Percentiles rank a stretch among this genome's conserved stretches.
Evolutionary conservation across 2,329 filamentous ascomycete species (phyloP).

Genomic region (Cladosporium phlei): DNA sequence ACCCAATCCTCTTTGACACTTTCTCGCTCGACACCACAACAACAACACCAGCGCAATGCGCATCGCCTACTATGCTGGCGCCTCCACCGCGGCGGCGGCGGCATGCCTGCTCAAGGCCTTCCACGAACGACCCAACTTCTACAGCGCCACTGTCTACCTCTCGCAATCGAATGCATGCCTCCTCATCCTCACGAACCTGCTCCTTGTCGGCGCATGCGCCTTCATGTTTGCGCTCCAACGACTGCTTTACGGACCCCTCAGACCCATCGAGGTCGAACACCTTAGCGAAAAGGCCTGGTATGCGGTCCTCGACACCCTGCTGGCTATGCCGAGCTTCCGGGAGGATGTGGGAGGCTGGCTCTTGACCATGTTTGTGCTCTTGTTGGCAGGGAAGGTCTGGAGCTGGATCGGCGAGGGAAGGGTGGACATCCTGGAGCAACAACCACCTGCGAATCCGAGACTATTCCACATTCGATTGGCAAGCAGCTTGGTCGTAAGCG

Average conservation of each 20-base stretch:
- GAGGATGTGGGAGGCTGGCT: slow-evolving; percentile 95
- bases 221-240: slow-evolving; percentile 84
- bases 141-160: slow-evolving; percentile 94
- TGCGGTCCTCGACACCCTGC: slow-evolving; percentile 89
- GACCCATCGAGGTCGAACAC: slow-evolving; percentile 92
- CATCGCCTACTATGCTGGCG: slow-evolving; percentile 31
- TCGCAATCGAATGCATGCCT: slow-evolving; percentile 94
- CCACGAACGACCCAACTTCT: slow-evolving; percentile 94
- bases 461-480: slow-evolving; percentile 82
- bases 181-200: slow-evolving; percentile 88
- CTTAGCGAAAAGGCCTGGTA: slow-evolving; percentile 98
- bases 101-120: slow-evolving; percentile 85
- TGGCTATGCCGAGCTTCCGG: slow-evolving; percentile 97
- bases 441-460: slow-evolving; percentile 81
- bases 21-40: slow-evolving; percentile 6
- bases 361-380: slow-evolving; percentile 88
- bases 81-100: slow-evolving; percentile 77
- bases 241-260: slow-evolving; percentile 82
- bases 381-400: slow-evolving; percentile 95
- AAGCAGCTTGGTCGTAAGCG: slow-evolving; percentile 70
- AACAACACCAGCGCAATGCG: slow-evolving; percentile 22
- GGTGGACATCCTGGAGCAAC: slow-evolving; percentile 91
- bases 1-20: slow-evolving; percentile 13
- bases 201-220: slow-evolving; percentile 72
- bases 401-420: slow-evolving; percentile 96